Base-by-base conservation (phyloP, 2,329 filamentous ascomycete species). In the Exserohilum rostratum region DNA sequence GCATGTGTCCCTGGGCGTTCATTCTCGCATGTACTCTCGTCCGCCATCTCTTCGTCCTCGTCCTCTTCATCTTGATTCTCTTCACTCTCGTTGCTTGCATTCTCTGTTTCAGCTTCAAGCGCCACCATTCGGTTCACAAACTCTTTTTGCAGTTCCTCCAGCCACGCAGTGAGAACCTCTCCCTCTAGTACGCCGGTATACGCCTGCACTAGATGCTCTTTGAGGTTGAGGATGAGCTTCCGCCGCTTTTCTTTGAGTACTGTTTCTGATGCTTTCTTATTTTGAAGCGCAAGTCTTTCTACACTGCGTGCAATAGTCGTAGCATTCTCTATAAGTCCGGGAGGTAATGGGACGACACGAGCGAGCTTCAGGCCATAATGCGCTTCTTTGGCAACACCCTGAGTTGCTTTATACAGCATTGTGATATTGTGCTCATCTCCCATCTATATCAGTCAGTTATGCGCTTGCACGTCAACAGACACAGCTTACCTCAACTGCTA, bases 341-440 rank as follows among this genome's bases (percentile, higher is more conserved):
- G 71, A 0, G 93, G 91, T 6, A 96, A 82, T 0, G 89, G 87
- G 20, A 95, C 81, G 0, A 91, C 83, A 29, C 85, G 85, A 0
- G 93, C 92, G 3, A 97, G 82, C 0, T 87, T 82, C n/a, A 97
- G 83, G 0, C 95, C 95, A 66, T 99, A 99, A 62, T 91, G 87
- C 40, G 85, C 79, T 50, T 91, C 86, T 51, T 85, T 77, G 1
- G 90, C 84, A 0, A 84, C 85, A 0, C 95, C 93, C 12, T 88
- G 83, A 0, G 85, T 81, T 33, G 97, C 83, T 60, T 87, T 93
- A 76, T 98, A 98, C 0, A 95, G 80, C 92, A 98, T 97, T 0
- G 83, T 90, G 77, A 96, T 90, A 31, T 83, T 85, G 1, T 85
- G 80, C 2, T 82, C 78, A 2, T 83, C 76, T 0, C 77, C 73